Base-by-base conservation (phyloP, 371 early-diverging fungal genomes). In the Lichtheimia hyalospora region DNA sequence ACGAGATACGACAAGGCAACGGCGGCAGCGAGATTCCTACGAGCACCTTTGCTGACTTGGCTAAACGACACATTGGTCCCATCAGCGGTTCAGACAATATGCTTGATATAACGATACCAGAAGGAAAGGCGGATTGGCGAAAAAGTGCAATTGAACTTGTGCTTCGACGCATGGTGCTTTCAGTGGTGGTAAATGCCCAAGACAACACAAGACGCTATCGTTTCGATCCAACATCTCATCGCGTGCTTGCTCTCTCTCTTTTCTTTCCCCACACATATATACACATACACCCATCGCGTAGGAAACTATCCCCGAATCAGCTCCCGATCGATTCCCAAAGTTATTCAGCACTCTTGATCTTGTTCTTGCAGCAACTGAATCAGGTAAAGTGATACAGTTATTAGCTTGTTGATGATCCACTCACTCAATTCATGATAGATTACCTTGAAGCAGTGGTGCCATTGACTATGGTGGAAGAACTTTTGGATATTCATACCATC, bases 401-500 rank as follows among this genome's bases (percentile, higher is more conserved):
- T 15, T 27, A 7, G 46, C 2, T 16, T 48, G 5, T 49, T 39
- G 3, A 6, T 16, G 3, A 2, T 23, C 13, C 3, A 40, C 24
- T 49, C n/a, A 27, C 16, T 23, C 41, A 28, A 52, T 53, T 8
- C n/a, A 18, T 25, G 15, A 23, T 64, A 64, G 77, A 68, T 52
- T 65, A 64, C 25, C 44, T 81, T 24, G 88, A 89, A 27, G 58
- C 71, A 1, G 70, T 71, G 18, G 69, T 77, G 20, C 86, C 84
- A 0, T 58, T 89, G 6, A 73, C 76, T 5, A 60, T 79, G 57
- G 66, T 89, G 3, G 90, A 91, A 62, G 92, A 92, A 54, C 54
- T 91, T 6, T 55, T 88, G 39, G 90, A 91, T 40, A 66, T 77
- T 8, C 81, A 89, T 16, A 87, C 89, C 0, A 83, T 89, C 16